Evolutionary conservation across 2,329 filamentous ascomycete genomes (phyloP).

Genomic region (Plectosphaerella sp.): DNA sequence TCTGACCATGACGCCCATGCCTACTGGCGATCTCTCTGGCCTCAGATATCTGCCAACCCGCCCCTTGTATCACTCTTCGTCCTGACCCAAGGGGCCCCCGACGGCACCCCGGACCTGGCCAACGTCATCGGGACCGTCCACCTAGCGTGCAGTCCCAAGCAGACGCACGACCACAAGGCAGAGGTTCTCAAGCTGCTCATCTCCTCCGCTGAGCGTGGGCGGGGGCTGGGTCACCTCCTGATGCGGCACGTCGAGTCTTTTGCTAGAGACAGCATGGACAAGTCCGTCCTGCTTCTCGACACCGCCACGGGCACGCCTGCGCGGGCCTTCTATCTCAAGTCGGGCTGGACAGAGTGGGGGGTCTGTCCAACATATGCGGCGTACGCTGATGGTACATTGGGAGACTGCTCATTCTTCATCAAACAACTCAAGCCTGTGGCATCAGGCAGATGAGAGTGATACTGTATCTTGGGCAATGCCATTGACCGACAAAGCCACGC

Average conservation of each 20-base stretch:
- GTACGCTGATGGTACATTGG: slow-evolving; percentile 13
- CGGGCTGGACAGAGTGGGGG: slow-evolving; percentile 21
- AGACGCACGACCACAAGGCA: slow-evolving; percentile 18
- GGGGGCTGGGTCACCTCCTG: slow-evolving; percentile 14
- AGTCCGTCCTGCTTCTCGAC: slow-evolving; percentile 19
- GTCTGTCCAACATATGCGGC: slow-evolving; percentile 18
- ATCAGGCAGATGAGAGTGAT: too few relatives aligned
- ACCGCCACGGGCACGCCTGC: slow-evolving; percentile 18
- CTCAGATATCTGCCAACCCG: background rate
- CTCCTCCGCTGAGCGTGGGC: slow-evolving; percentile 12
- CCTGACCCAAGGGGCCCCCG: background rate
- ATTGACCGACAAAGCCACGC: too few relatives aligned
- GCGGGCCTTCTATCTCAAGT: slow-evolving; percentile 16
- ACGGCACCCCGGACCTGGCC: background rate
- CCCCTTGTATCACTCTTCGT: slow-evolving; percentile 12
- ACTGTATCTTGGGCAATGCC: too few relatives aligned
- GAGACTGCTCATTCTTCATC: slow-evolving; percentile 15
- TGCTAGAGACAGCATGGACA: slow-evolving; percentile 10
- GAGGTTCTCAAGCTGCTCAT: slow-evolving; percentile 23
- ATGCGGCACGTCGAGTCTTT: slow-evolving; percentile 17
- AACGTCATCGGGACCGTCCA: slow-evolving; percentile 17
- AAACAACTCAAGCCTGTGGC: slow-evolving; percentile 6
- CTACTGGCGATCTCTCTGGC: slow-evolving; percentile 16
- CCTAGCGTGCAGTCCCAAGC: slow-evolving; percentile 14
- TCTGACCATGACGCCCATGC: slow-evolving; percentile 13